Conservation (phyloP, 805 yeast genomes). For the Starmerella riodocensis region DNA sequence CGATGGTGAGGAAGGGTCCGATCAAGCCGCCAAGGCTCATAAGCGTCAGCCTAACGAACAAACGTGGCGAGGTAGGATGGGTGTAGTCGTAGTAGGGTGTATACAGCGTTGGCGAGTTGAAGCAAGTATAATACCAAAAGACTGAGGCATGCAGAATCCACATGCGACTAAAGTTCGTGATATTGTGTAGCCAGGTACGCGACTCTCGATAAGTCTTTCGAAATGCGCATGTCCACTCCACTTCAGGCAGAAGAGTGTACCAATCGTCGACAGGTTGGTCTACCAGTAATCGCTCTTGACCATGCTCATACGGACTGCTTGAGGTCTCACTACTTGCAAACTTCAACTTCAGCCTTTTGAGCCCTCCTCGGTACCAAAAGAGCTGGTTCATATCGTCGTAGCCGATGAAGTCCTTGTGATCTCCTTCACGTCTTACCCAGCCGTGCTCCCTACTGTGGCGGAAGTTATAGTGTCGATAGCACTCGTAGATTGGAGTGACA, state of each 20-base stretch:
- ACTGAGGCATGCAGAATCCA: conserved; percentile 65
- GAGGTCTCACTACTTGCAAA: conserved; percentile 40
- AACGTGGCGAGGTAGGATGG: conserved; percentile 36
- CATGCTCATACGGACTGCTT: background rate
- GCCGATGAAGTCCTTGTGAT: conserved; percentile 60
- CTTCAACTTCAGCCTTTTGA: conserved; percentile 44
- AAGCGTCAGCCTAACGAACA: conserved; percentile 41
- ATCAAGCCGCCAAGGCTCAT: conserved; percentile 58
- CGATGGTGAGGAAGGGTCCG: conserved; percentile 42
- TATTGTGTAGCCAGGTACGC: conserved; percentile 63
- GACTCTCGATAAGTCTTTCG: conserved; percentile 63
- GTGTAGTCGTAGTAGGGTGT: conserved; percentile 42
- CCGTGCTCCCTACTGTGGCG: conserved; percentile 31
- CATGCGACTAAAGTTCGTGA: conserved; percentile 61
- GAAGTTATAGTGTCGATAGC: conserved; percentile 43
- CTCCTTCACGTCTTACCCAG: conserved; percentile 40
- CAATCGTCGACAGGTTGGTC: conserved; percentile 46
- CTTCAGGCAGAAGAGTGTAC: conserved; percentile 39
- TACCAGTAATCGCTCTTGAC: conserved; percentile 16
- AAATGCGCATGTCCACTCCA: conserved; percentile 56
- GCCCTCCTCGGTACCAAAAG: conserved; percentile 68
- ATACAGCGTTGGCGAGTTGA: conserved; percentile 56
- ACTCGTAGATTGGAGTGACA: conserved; percentile 62
- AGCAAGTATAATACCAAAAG: conserved; percentile 65
- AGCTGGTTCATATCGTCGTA: conserved; percentile 83